phyloP scores from a whole-genome alignment of 73 alveolate species.

The Paramecium caudatum region DNA sequence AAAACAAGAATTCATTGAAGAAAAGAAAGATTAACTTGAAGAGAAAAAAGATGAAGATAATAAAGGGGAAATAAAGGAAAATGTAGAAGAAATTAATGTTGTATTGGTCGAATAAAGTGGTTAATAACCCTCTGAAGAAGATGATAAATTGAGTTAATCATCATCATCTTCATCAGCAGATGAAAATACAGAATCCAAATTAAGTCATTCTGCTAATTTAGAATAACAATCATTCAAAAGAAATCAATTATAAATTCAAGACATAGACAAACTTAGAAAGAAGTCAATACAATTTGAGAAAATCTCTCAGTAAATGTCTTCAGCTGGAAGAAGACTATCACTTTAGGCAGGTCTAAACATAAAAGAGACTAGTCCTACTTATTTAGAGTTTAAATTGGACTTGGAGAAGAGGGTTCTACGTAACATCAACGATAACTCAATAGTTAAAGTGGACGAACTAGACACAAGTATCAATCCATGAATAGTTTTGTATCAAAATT shows the following conservation, averaged over 20 bases:
- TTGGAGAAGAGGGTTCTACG: conserved; percentile 22
- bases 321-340: conserved; percentile 34
- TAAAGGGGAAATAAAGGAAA: background rate
- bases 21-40: background rate
- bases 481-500: conserved; percentile 50
- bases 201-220: background rate
- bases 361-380: conserved; percentile 38
- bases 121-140: too few species aligned
- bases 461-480: conserved; percentile 34
- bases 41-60: background rate
- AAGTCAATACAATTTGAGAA: conserved; percentile 21
- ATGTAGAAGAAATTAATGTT: background rate
- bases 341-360: background rate
- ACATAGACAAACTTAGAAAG: background rate
- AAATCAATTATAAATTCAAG: background rate
- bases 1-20: background rate
- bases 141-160: too few species aligned
- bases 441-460: conserved; percentile 46
- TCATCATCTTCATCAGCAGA: background rate
- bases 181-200: background rate
- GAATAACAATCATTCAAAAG: background rate
- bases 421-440: conserved; percentile 5
- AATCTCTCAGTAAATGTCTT: background rate
- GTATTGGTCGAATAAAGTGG: too few species aligned
- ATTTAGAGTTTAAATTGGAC: conserved; percentile 27